These are phyloP conservation scores for Cardiospermum halicacabum DNA, from an alignment of 345 rosid genomes.

Conservation along the genomic window DNA sequence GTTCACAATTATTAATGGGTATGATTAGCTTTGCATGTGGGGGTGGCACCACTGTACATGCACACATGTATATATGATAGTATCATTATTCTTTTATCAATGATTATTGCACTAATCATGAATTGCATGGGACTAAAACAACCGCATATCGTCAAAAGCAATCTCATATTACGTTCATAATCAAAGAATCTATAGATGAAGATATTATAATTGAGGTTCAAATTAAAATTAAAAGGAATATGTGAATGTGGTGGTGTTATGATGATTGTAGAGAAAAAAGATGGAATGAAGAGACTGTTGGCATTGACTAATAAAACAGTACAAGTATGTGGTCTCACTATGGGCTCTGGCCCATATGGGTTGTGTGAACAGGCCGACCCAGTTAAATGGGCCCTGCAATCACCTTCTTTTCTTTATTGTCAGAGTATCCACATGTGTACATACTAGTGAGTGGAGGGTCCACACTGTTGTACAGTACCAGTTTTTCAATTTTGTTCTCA, in stretches of 20 bases:
- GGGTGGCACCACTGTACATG: neutral
- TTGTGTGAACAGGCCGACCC: neutral
- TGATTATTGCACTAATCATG: no score
- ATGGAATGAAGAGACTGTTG: neutral
- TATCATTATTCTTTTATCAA: neutral
- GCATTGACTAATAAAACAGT: neutral
- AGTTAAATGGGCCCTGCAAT: neutral
- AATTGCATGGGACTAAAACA: no score
- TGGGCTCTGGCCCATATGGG: neutral
- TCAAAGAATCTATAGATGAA: no score
- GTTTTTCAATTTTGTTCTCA: no score
- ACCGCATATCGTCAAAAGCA: no score
- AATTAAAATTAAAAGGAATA: no score
- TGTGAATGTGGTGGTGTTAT: neutral
- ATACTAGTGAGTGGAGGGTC: no score
- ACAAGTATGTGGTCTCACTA: neutral
- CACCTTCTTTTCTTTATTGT: no score
- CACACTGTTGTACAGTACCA: no score
- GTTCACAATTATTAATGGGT: neutral
- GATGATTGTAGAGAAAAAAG: neutral
- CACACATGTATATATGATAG: neutral
- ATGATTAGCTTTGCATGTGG: slow-evolving; percentile 10
- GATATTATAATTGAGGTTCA: no score
- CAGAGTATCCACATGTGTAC: neutral
- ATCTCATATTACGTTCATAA: no score